Percentiles rank a stretch among this genome's conserved stretches.
phyloP scores from a whole-genome alignment of 345 rosid species.

The Raphanus sativus region DNA sequence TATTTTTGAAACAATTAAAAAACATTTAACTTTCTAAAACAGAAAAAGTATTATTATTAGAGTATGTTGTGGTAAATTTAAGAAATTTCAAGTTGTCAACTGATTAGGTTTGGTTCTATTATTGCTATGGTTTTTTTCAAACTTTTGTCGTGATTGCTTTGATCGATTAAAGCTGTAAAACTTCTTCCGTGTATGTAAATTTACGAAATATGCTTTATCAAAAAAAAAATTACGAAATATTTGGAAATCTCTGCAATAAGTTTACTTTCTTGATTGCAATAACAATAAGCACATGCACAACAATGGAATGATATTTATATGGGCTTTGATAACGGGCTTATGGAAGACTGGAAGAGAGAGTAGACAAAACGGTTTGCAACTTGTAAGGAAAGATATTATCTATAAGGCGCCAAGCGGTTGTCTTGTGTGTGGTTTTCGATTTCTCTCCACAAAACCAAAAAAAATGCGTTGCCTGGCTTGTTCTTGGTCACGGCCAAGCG shows the following conservation, averaged over 20 bases:
- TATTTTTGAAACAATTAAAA: too few relatives aligned
- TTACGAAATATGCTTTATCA: too few relatives aligned
- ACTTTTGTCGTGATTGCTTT: not conserved
- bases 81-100: not conserved
- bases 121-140: not conserved
- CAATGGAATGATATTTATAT: not conserved
- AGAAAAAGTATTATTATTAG: too few relatives aligned
- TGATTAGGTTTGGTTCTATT: not conserved
- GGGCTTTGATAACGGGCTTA: slow-evolving; percentile 9
- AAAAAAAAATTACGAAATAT: too few relatives aligned
- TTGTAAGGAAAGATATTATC: slow-evolving; percentile 10
- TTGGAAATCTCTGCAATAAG: too few relatives aligned
- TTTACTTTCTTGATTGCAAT: not conserved
- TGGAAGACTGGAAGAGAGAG: not conserved
- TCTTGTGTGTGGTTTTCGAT: slow-evolving; percentile 31
- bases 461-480: slow-evolving; percentile 24
- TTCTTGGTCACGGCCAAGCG: slow-evolving; percentile 40
- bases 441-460: slow-evolving; percentile 1
- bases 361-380: not conserved
- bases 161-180: too few relatives aligned
- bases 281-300: too few relatives aligned
- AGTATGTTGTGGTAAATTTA: not conserved
- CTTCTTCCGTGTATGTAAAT: too few relatives aligned
- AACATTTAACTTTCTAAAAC: too few relatives aligned
- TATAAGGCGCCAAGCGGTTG: slow-evolving; percentile 32